A percentile compares a stretch with the other conserved stretches of the same genome.
Conservation (phyloP, 1,284 basidiomycete species). For the Boletus semigastroideus region DNA sequence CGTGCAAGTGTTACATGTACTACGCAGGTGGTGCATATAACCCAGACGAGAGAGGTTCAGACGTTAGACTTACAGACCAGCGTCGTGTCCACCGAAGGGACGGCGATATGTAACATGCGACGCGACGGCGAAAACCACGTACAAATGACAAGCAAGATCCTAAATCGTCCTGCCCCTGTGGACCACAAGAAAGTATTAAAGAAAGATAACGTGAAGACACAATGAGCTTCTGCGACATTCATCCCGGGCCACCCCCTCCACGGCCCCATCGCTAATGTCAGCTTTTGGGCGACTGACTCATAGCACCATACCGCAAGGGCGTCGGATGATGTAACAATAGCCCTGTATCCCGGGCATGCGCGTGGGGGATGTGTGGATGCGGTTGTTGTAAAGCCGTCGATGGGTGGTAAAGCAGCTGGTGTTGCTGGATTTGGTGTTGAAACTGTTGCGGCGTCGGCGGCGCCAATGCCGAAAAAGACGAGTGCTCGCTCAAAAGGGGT, state of each 20-base stretch:
- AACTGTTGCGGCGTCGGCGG: conserved; percentile 24
- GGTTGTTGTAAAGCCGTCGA: not conserved
- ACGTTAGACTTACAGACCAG: too few species aligned
- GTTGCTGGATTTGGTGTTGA: conserved; percentile 24
- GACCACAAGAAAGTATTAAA: not conserved
- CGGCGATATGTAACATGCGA: too few species aligned
- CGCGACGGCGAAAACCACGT: not conserved
- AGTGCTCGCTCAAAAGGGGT: conserved; percentile 10
- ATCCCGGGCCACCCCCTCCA: not conserved
- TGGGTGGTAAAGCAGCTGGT: conserved; percentile 15
- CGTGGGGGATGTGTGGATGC: not conserved
- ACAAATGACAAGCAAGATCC: not conserved
- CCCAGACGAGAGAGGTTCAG: too few species aligned
- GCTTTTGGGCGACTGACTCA: conserved; percentile 14
- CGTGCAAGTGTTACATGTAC: too few species aligned
- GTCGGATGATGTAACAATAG: conserved; percentile 8
- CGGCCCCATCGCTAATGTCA: not conserved
- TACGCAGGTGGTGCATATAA: too few species aligned
- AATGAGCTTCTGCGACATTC: not conserved
- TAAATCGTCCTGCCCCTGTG: not conserved
- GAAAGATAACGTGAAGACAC: not conserved
- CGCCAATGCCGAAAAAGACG: conserved; percentile 9
- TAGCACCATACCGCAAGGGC: conserved; percentile 20
- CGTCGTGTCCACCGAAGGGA: too few species aligned
- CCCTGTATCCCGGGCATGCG: conserved; percentile 3